These are phyloP conservation scores for Fusarium sp. DNA, from an alignment of 2,329 filamentous ascomycete species.

Conservation along the genomic window DNA sequence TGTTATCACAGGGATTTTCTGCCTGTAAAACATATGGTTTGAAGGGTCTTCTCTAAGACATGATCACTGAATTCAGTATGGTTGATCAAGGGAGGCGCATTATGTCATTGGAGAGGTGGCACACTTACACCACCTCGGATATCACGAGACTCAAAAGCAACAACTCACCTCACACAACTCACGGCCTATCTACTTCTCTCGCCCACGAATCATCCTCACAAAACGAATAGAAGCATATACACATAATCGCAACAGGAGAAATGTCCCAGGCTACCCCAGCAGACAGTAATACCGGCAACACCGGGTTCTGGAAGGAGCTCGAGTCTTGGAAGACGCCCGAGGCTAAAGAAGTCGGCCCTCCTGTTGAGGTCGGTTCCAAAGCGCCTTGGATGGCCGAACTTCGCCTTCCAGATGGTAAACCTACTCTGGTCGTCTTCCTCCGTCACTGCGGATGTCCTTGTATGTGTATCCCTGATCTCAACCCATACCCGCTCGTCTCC, in stretches of 20 bases:
- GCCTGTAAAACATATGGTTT: neutral
- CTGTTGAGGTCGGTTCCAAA: constrained; percentile 63
- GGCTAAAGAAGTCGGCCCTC: constrained; percentile 55
- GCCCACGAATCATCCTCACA: neutral
- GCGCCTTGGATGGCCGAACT: constrained; percentile 67
- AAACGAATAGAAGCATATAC: neutral
- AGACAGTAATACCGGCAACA: constrained; percentile 8
- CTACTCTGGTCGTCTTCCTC: constrained; percentile 73
- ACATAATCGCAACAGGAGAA: neutral
- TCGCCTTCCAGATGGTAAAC: constrained; percentile 62
- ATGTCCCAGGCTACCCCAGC: constrained; percentile 29
- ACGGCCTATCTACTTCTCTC: neutral
- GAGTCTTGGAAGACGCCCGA: constrained; percentile 55
- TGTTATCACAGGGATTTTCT: neutral
- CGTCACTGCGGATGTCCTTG: constrained; percentile 81
- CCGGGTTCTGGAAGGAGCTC: constrained; percentile 50
- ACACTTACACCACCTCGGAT: constrained; percentile 15
- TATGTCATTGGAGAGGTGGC: constrained; percentile 29
- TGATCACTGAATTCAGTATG: neutral
- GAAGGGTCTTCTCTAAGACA: neutral
- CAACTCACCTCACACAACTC: neutral
- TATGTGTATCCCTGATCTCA: constrained; percentile 53
- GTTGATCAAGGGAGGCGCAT: constrained; percentile 7
- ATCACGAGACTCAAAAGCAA: constrained; percentile 22
- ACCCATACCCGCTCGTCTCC: too few relatives aligned